These are phyloP conservation scores for Salvia hispanica DNA, from an alignment of 257 asterid genomes.

Conservation along the genomic window DNA sequence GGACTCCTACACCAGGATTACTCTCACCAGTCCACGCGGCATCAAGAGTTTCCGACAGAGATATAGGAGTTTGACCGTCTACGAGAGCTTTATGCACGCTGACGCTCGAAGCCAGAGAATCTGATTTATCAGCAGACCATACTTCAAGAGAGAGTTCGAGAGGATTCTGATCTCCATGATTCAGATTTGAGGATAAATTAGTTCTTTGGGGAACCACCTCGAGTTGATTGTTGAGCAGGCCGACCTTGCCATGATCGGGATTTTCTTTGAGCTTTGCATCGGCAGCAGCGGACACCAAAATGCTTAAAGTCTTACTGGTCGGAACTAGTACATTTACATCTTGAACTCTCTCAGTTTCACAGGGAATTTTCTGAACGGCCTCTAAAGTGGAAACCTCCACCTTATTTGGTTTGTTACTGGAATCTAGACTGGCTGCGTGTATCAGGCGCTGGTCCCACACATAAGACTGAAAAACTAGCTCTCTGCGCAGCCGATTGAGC, in stretches of 20 bases:
- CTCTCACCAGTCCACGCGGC: constrained; percentile 94
- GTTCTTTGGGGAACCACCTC: constrained; percentile 39
- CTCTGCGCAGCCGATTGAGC: constrained; percentile 74
- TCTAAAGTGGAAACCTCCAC: constrained; percentile 39
- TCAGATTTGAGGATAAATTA: constrained; percentile 33
- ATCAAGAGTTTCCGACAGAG: constrained; percentile 80
- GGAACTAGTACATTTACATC: constrained; percentile 39
- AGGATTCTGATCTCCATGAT: constrained; percentile 34
- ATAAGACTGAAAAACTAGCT: constrained; percentile 74
- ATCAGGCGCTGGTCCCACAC: constrained; percentile 88
- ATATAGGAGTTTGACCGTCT: constrained; percentile 63
- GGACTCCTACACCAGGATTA: constrained; percentile 37
- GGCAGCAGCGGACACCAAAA: constrained; percentile 35
- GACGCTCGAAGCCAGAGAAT: constrained; percentile 46
- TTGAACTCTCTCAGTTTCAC: constrained; percentile 38
- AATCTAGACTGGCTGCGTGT: constrained; percentile 55
- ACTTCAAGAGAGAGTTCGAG: constrained; percentile 23
- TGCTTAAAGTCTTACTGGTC: constrained; percentile 27
- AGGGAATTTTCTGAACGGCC: constrained; percentile 40
- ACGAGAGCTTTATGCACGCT: constrained; percentile 56
- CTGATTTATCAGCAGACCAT: constrained; percentile 35
- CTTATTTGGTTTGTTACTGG: constrained; percentile 36
- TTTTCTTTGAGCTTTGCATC: constrained; percentile 43
- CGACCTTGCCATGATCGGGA: constrained; percentile 34
- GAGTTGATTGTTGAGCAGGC: constrained; percentile 27